Conservation (phyloP, 768 basidiomycete genomes). For the Suillus placidus region DNA sequence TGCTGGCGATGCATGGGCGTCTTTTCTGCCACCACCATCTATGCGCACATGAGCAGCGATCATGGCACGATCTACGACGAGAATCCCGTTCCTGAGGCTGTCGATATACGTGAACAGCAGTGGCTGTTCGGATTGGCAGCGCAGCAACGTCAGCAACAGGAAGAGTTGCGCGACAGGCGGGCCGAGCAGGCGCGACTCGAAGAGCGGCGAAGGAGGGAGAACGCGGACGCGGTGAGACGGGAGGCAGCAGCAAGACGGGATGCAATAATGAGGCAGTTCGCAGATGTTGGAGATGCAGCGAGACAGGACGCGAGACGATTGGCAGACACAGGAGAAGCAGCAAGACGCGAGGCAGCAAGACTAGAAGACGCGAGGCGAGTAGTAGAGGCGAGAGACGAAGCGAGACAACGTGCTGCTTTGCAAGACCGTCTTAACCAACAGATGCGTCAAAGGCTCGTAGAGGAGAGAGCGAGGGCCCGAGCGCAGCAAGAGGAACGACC, state of each 20-base stretch:
- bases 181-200: conserved; percentile 1
- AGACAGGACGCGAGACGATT: background rate
- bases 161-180: background rate
- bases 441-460: background rate
- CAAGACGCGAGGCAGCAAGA: background rate
- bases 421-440: background rate
- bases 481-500: conserved; percentile 8
- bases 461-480: conserved; percentile 8
- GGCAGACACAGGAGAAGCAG: background rate
- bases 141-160: conserved; percentile 13
- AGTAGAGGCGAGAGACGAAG: background rate
- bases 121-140: conserved; percentile 21
- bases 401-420: background rate
- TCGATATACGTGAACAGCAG: conserved; percentile 26
- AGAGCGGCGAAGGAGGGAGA: conserved; percentile 5
- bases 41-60: conserved; percentile 39
- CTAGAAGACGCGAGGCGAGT: background rate
- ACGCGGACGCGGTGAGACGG: background rate
- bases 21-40: conserved; percentile 38
- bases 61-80: conserved; percentile 37
- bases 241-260: background rate
- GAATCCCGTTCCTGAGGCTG: conserved; percentile 9
- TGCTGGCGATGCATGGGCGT: conserved; percentile 66
- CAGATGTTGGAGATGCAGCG: background rate
- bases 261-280: background rate